Conservation (phyloP, 148 eudicot species). For the Vaccinium darrowii region DNA sequence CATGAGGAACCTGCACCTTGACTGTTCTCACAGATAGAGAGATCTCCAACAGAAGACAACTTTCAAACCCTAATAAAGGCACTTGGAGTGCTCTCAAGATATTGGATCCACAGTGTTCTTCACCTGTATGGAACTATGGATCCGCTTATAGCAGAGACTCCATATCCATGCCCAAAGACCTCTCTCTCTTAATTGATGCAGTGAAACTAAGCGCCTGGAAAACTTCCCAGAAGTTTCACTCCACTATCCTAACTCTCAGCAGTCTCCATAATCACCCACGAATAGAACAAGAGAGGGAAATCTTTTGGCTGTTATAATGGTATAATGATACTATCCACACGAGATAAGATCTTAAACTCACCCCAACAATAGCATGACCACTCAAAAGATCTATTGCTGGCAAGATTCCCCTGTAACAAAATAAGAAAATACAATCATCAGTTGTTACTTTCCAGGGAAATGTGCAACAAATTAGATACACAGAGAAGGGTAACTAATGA, state of each 20-base stretch:
- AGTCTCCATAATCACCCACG: background rate
- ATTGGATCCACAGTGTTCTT: background rate
- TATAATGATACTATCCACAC: background rate
- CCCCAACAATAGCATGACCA: slow-evolving; percentile 56
- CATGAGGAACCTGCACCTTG: background rate
- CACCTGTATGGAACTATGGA: background rate
- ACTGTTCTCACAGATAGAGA: background rate
- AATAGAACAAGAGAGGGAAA: background rate
- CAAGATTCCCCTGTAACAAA: slow-evolving; percentile 71
- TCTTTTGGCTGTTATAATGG: background rate
- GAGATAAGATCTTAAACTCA: slow-evolving; percentile 30
- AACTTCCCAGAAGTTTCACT: background rate
- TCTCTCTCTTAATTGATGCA: background rate
- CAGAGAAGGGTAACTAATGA: background rate
- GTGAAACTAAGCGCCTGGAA: background rate
- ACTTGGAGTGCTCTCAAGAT: background rate
- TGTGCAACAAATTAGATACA: background rate
- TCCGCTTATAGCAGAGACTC: background rate
- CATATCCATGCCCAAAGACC: background rate
- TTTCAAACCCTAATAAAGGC: background rate
- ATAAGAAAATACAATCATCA: slow-evolving; percentile 1
- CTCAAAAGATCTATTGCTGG: slow-evolving; percentile 64
- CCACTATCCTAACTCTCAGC: background rate
- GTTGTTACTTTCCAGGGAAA: background rate
- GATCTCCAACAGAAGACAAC: background rate